Conservation (phyloP, 2,329 filamentous ascomycete genomes). For the Aspergillus proliferans region DNA sequence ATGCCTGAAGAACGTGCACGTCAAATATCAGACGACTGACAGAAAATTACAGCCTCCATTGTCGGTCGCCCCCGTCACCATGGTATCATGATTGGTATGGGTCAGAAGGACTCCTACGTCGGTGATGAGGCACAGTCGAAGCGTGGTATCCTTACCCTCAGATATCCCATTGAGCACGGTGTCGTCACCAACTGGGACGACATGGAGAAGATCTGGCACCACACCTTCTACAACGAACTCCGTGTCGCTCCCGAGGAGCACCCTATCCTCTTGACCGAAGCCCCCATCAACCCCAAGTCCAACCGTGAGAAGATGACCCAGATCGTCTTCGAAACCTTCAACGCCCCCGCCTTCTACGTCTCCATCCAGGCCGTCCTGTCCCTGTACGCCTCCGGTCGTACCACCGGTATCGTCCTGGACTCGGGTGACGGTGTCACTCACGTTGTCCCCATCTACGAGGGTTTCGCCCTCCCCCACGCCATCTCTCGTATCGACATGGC, state of each 20-base stretch:
- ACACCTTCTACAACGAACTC: conserved; percentile 99
- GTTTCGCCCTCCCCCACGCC: conserved; percentile 99
- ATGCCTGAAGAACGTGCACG: not conserved
- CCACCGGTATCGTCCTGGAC: conserved; percentile 99
- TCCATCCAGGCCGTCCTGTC: conserved; percentile 99
- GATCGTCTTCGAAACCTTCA: conserved; percentile 99
- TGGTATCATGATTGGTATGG: conserved; percentile 99
- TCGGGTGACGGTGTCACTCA: conserved; percentile 99
- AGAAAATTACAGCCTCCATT: conserved; percentile 70
- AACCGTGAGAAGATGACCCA: conserved; percentile 99
- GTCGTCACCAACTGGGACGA: conserved; percentile 99
- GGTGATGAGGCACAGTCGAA: conserved; percentile 99
- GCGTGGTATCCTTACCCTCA: conserved; percentile 99
- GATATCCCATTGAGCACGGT: conserved; percentile 99
- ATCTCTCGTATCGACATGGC: conserved; percentile 99
- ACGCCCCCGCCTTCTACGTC: conserved; percentile 99
- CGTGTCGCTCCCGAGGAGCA: conserved; percentile 99
- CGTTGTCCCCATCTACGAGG: conserved; percentile 99
- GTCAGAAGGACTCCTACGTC: conserved; percentile 99
- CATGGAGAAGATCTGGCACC: conserved; percentile 99
- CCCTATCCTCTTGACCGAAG: conserved; percentile 97
- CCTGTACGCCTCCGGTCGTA: conserved; percentile 99
- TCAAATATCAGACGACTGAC: conserved; percentile 14
- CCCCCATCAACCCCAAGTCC: conserved; percentile 99
- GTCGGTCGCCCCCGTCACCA: conserved; percentile 99